Evolutionary conservation across 768 basidiomycete species (phyloP).

Genomic region (Tricholoma furcatifolium): DNA sequence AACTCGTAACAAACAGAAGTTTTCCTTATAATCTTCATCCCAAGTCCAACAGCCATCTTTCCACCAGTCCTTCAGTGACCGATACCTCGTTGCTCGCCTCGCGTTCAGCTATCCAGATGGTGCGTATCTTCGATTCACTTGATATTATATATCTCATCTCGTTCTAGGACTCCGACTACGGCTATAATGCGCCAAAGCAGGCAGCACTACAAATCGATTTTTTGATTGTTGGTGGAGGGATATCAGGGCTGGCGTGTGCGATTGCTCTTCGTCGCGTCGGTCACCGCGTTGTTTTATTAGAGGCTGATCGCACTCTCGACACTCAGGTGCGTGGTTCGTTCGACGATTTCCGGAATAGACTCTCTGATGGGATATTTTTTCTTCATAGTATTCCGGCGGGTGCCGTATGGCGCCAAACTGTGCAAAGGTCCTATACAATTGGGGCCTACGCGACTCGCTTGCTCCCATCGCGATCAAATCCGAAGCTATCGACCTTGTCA

Average conservation of each 20-base stretch:
- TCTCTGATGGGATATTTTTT: not conserved
- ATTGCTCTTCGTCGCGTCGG: slow-evolving; percentile 52
- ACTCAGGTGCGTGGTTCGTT: slow-evolving; percentile 11
- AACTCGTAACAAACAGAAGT: slow-evolving; percentile 1
- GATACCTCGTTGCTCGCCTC: too few species aligned
- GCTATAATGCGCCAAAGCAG: slow-evolving; percentile 20
- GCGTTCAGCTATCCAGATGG: not conserved
- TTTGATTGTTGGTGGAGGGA: slow-evolving; percentile 39
- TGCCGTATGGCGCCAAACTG: slow-evolving; percentile 48
- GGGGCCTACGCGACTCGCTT: slow-evolving; percentile 42
- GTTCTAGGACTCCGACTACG: too few species aligned
- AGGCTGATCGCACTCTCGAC: slow-evolving; percentile 26
- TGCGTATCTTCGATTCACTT: not conserved
- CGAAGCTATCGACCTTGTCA: slow-evolving; percentile 21
- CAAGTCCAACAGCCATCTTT: not conserved
- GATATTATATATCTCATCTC: too few species aligned
- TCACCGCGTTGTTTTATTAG: slow-evolving; percentile 54
- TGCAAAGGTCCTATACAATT: slow-evolving; percentile 53
- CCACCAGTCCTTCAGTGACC: too few species aligned
- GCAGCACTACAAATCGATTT: slow-evolving; percentile 29
- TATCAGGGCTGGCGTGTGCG: slow-evolving; percentile 55
- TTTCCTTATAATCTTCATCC: slow-evolving; percentile 2
- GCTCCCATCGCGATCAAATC: slow-evolving; percentile 15
- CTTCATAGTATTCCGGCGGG: slow-evolving; percentile 22
- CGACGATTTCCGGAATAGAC: not conserved